A percentile compares a stretch with the other conserved stretches of the same genome.
Evolutionary conservation across 202 grass and related monocot genomes (phyloP).

Genomic region (Hordeum pubiflorum): DNA sequence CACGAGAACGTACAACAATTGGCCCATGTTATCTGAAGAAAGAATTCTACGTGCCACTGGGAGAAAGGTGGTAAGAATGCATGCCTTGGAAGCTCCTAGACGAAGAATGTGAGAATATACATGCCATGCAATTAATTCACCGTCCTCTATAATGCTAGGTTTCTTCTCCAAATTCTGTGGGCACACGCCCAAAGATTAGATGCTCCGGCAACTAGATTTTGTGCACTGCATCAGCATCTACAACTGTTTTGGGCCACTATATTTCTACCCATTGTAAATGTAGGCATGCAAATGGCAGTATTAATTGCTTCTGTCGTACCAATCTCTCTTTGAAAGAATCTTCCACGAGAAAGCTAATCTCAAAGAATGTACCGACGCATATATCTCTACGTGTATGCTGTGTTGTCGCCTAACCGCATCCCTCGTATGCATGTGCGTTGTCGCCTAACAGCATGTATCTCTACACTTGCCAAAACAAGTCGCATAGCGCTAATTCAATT

Average conservation of each 20-base stretch:
- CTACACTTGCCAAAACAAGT: no score
- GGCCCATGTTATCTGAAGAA: neutral
- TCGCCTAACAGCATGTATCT: neutral
- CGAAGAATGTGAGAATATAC: conserved; percentile 5
- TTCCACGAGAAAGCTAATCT: neutral
- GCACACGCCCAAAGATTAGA: conserved; percentile 25
- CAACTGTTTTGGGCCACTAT: neutral
- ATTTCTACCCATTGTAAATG: neutral
- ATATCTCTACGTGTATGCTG: neutral
- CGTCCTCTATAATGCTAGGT: conserved; percentile 4
- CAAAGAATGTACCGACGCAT: neutral
- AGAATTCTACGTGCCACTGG: neutral
- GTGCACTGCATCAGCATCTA: neutral
- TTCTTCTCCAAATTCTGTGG: conserved; percentile 25
- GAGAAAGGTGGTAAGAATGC: neutral
- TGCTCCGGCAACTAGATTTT: conserved; percentile 29
- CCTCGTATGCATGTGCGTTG: neutral
- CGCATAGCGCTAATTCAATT: no score
- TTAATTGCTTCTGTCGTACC: neutral
- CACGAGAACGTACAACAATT: neutral
- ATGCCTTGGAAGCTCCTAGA: conserved; percentile 30
- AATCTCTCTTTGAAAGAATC: neutral
- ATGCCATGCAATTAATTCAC: neutral
- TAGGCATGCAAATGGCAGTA: no score
- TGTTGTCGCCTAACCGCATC: neutral